Conservation (phyloP, 495 filamentous ascomycete species). For the Hyaloscypha variabilis region DNA sequence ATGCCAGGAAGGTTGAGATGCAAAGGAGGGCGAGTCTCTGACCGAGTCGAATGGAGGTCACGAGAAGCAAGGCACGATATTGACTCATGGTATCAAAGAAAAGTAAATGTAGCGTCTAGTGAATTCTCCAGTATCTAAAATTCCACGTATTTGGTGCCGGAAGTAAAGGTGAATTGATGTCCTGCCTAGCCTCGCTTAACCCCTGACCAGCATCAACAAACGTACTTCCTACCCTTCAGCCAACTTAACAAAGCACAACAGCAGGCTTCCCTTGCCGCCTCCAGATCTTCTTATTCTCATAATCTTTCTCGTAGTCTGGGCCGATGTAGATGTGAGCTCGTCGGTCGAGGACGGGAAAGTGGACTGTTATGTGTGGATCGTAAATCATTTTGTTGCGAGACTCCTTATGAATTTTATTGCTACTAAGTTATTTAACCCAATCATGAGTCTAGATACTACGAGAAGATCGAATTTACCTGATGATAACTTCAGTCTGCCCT, state of each 20-base stretch:
- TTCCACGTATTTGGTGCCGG: too few relatives aligned
- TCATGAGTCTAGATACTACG: neutral
- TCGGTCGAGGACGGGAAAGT: neutral
- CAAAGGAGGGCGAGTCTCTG: too few relatives aligned
- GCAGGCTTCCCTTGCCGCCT: neutral
- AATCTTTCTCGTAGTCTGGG: neutral
- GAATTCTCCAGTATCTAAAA: too few relatives aligned
- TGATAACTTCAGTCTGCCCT: neutral
- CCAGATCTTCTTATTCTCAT: neutral
- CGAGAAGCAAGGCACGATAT: too few relatives aligned
- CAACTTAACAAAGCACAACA: neutral
- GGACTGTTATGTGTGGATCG: neutral
- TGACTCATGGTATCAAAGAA: too few relatives aligned
- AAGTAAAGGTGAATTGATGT: too few relatives aligned
- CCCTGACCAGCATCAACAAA: too few relatives aligned
- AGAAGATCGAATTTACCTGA: neutral
- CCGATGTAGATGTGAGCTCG: neutral
- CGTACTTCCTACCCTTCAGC: neutral
- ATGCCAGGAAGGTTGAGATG: too few relatives aligned
- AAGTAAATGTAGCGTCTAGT: too few relatives aligned
- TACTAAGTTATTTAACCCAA: neutral
- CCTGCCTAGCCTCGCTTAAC: neutral
- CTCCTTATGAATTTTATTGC: neutral
- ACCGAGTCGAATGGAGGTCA: too few relatives aligned
- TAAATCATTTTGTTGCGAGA: neutral